Base-by-base conservation (phyloP, 768 basidiomycete genomes). In the Suillus placidus region DNA sequence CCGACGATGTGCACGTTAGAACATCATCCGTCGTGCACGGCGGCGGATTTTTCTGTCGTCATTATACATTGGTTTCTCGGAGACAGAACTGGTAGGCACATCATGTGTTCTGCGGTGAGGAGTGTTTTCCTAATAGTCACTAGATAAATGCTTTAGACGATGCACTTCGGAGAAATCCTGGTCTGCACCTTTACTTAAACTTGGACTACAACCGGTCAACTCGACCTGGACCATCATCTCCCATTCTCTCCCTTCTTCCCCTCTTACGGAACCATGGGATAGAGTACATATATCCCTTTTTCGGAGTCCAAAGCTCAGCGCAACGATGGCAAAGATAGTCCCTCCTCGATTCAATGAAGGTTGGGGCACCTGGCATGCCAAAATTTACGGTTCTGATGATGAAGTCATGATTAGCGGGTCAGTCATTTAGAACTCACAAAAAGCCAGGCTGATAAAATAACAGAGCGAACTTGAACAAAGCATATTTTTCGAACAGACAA, bases 341-440 rank as follows among this genome's bases (percentile, higher is more conserved):
- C 97, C 97, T 8, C 90, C 92, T 30, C 84, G 97, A 62, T 97
- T 94, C 78, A 97, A 99, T 71, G 97, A 99, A 79, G 97, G 96
- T 2, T 99, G 95, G 93, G 97, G 96, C 0, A 94, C 96, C 2
- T 98, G 96, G 96, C 97, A 99, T 75, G 91, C 94, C 4, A 99
- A 99, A 78, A 85, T 95, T 64, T 99, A 99, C 72, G 95, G 94
- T 23, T 90, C 86, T 0, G 97, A 99, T 74, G 90, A 98, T 73
- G 88, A 96, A 62, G 84, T 99, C 51, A 88, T 99, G 76, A 88
- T 99, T 66, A 94, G 88, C 71, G 97, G 97, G 97, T 97, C 69
- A 78, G 87, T 76, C 64, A 60, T 82, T 80, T 49, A 26, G 60
- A 71, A 57, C 18, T 26, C 62, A 54, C 40, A 63, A 62, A 32